Conservation (phyloP, 2,329 filamentous ascomycete species). For the Chaetomiaceae sp. region DNA sequence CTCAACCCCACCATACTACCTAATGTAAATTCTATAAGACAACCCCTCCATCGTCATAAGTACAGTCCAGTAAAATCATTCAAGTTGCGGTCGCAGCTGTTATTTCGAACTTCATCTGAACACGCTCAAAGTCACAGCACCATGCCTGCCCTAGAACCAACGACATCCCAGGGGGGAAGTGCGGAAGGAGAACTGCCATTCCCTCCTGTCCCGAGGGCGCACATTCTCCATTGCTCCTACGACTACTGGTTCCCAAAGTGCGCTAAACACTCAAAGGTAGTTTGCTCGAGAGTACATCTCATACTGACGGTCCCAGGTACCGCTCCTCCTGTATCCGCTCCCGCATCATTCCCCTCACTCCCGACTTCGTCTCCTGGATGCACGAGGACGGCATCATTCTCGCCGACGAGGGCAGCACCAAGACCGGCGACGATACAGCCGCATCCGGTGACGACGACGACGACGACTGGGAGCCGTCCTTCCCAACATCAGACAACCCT, state of each 20-base stretch:
- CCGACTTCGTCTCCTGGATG: conserved; percentile 77
- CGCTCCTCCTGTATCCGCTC: conserved; percentile 79
- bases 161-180: conserved; percentile 18
- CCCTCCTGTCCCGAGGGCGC: conserved; percentile 75
- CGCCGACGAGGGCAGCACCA: conserved; percentile 53
- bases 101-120: too few relatives aligned
- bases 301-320: conserved; percentile 50
- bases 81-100: too few relatives aligned
- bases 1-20: conserved; percentile 24
- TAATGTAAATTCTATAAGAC: background rate
- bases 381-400: conserved; percentile 89
- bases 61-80: too few relatives aligned
- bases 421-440: conserved; percentile 42
- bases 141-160: conserved; percentile 34
- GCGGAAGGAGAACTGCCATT: conserved; percentile 54
- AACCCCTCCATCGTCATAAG: background rate
- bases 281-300: background rate
- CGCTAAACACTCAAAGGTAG: conserved; percentile 18
- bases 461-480: conserved; percentile 49
- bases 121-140: background rate
- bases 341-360: conserved; percentile 71
- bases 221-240: conserved; percentile 93
- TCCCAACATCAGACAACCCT: conserved; percentile 29
- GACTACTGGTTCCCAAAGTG: conserved; percentile 83
- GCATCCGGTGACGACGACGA: conserved; percentile 49